Evolutionary conservation across 208 protist species (phyloP).

Genomic region (Acanthamoeba sp.): DNA sequence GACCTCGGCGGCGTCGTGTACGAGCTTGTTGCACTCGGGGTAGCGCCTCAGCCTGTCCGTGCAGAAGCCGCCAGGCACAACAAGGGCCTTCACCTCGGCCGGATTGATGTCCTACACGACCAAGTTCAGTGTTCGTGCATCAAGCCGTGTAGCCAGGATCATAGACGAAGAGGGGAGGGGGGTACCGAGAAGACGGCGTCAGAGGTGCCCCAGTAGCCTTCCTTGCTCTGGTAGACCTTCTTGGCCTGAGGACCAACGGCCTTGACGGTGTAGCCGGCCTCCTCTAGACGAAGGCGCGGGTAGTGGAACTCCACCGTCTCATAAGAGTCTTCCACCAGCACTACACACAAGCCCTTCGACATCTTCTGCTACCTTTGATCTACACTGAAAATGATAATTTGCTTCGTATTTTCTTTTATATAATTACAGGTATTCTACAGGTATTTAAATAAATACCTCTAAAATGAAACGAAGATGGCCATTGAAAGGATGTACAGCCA

Average conservation of each 20-base stretch:
- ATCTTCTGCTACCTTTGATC: conserved; percentile 68
- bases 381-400: background rate
- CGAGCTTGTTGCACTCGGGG: conserved; percentile 76
- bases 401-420: too few relatives aligned
- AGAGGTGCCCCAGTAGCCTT: conserved; percentile 78
- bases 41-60: conserved; percentile 76
- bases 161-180: background rate
- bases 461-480: too few relatives aligned
- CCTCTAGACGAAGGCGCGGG: conserved; percentile 71
- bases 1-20: conserved; percentile 46
- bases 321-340: conserved; percentile 77
- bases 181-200: conserved; percentile 46
- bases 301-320: conserved; percentile 80
- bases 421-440: too few relatives aligned
- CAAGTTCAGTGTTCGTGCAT: too few relatives aligned
- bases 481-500: too few relatives aligned
- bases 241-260: conserved; percentile 70
- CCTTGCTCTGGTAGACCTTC: conserved; percentile 80
- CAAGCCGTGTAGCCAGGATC: too few relatives aligned
- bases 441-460: too few relatives aligned
- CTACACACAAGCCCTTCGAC: conserved; percentile 82
- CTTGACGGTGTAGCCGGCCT: conserved; percentile 78
- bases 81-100: conserved; percentile 60
- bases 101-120: conserved; percentile 70
- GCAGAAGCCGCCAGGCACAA: conserved; percentile 80